Base-by-base conservation (phyloP, 352 stramenopile genomes). In the Globisporangium yorkense region DNA sequence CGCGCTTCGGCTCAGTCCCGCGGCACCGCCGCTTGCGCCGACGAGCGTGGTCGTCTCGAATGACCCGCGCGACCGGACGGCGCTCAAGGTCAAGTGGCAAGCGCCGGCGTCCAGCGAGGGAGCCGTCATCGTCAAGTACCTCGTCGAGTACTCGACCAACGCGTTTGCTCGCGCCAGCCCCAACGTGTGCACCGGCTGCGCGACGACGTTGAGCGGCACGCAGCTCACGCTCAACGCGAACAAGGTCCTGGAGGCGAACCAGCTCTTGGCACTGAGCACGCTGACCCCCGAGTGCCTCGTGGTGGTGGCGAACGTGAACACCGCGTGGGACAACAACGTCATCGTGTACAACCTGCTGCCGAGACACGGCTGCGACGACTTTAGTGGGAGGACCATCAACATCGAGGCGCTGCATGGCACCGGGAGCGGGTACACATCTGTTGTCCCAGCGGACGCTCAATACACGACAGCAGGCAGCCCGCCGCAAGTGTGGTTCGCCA, bases 61-160 rank as follows among this genome's bases (percentile, higher is more conserved):
- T 43, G 79, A 97, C 29, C 74, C 72, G 1, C 68, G 68, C 13
- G 81, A 95, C 37, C 82, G 74, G 3, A 91, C 85, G 12, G 74
- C 72, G 7, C 67, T 98, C 2, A 87, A 87, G 16, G 75, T 98
- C 21, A 83, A 81, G 52, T 98, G 94, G 92, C 68, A 87, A 48
- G 60, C 75, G 0, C 79, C 87, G 13, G 51, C 47, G 1, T 82
- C 71, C 3, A 63, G 51, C 8, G 92, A 97, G 47, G 92, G 92
- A 6, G 78, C 80, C 0, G 48, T 67, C 1, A 56, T 97, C 5
- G 57, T 59, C 1, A 64, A 74, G 9, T 98, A 96, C 67, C 33
- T 88, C 5, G 70, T 98, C n/a, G 88, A 97, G 56, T 96, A 89
- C 70, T 94, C 84, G 1, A 77, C 77, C 0, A 67, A 82, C 44